phyloP scores from a whole-genome alignment of 768 basidiomycete genomes.

The Boletus insuetus region DNA sequence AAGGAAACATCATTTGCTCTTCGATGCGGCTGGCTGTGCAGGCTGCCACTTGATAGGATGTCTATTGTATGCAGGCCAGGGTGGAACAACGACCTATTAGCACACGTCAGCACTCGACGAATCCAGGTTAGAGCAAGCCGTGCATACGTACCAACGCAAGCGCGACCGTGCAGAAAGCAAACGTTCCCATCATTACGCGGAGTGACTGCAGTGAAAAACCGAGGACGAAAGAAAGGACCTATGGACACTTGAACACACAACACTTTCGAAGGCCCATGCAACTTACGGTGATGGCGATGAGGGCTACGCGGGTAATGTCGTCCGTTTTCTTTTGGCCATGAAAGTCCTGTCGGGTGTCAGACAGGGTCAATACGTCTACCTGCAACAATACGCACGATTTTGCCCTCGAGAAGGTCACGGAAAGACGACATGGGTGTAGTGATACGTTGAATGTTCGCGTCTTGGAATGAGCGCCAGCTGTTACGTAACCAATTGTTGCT shows the following conservation, averaged over 20 bases:
- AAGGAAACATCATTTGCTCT: slow-evolving; percentile 17
- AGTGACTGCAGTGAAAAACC: slow-evolving; percentile 31
- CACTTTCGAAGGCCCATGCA: not conserved
- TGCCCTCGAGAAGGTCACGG: slow-evolving; percentile 29
- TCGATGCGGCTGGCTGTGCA: slow-evolving; percentile 18
- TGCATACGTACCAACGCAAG: slow-evolving; percentile 20
- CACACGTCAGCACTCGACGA: slow-evolving; percentile 1
- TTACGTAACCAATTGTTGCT: slow-evolving; percentile 18
- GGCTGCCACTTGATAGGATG: slow-evolving; percentile 24
- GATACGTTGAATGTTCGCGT: slow-evolving; percentile 7
- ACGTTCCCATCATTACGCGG: slow-evolving; percentile 22
- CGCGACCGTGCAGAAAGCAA: slow-evolving; percentile 17
- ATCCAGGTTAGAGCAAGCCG: too few relatives aligned
- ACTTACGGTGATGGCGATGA: slow-evolving; percentile 27
- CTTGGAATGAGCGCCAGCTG: not conserved
- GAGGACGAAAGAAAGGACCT: slow-evolving; percentile 30
- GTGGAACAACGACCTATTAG: slow-evolving; percentile 56
- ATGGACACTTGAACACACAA: not conserved
- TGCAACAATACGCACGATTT: slow-evolving; percentile 23
- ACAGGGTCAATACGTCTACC: not conserved
- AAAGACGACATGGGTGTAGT: slow-evolving; percentile 21
- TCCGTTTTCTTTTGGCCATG: slow-evolving; percentile 30
- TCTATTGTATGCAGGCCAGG: slow-evolving; percentile 53
- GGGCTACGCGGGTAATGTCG: slow-evolving; percentile 19
- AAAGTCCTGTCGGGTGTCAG: slow-evolving; percentile 27